Conservation (phyloP, 345 rosid genomes). For the Salix suchowensis region DNA sequence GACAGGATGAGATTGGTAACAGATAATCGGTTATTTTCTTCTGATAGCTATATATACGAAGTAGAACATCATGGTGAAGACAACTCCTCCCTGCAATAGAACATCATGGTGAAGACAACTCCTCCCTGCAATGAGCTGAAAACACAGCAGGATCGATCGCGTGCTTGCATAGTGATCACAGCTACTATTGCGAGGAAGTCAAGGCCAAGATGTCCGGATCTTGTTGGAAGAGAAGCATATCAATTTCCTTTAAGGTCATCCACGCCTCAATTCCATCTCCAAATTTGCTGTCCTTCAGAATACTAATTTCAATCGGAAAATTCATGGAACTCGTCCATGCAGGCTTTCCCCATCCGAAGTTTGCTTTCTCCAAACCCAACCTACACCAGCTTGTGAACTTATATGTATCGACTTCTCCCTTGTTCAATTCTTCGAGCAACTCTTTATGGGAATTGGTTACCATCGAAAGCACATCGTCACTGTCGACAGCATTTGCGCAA, state of each 20-base stretch:
- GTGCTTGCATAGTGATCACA: background rate
- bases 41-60: too few relatives aligned
- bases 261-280: constrained; percentile 6
- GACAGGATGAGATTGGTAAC: too few relatives aligned
- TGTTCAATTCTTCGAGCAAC: background rate
- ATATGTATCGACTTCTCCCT: background rate
- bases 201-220: background rate
- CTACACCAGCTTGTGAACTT: background rate
- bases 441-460: background rate
- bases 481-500: background rate
- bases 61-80: too few relatives aligned
- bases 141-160: background rate
- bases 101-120: too few relatives aligned
- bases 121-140: too few relatives aligned
- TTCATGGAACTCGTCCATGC: background rate
- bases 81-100: too few relatives aligned
- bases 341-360: background rate
- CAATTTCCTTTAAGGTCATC: background rate
- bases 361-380: background rate
- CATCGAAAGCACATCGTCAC: background rate
- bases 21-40: too few relatives aligned
- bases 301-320: too few relatives aligned
- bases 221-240: background rate
- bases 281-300: background rate
- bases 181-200: background rate